Evolutionary conservation across 208 protist genomes (phyloP), one percentile per base, ranked within the genome.

Genomic region (Trypanosoma avium): DNA sequence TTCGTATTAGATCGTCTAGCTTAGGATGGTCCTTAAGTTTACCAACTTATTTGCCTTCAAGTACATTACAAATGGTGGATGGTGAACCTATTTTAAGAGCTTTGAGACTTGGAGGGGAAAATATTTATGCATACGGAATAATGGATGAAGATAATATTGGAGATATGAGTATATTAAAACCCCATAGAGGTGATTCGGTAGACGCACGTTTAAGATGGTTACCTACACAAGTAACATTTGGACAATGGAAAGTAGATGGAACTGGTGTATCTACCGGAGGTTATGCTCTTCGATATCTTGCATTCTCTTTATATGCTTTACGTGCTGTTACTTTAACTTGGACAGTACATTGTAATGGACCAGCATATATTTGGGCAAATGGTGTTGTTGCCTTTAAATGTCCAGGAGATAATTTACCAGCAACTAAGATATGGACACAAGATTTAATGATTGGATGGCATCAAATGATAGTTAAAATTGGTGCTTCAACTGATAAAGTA

Each of bases 241-340:
- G 54, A 47, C 15, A 60, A 43, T 60, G 54, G 54, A 30, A 46
- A 43, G 54, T 60, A 21, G 54, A 60, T 32, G 54, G 54, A 60
- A 47, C 33, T 24, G 7, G 19, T 9, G 17, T 21, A 9, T 32
- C 2, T 29, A 12, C 17, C 2, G 40, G 38, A n/a, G 2, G 26
- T 30, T 60, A 60, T 47, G 54, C 54, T 21, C 9, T 47, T 38
- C 54, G 54, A 13, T 60, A 60, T 24, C 17, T 60, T 27, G 33
- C 54, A 7, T 60, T 60, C 33, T 32, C 32, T 29, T 19, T 60
- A 8, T 60, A 48, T 38, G 36, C 54, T 13, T 15, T 27, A 13
- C 1, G 33, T 15, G 40, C 10, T 43, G 0, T 9, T n/a, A 0
- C 6, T 0, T 19, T 60, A 8, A 26, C 22, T 27, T 60, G 54